Base-by-base conservation (phyloP, 805 yeast species). In the Candida awuae region DNA sequence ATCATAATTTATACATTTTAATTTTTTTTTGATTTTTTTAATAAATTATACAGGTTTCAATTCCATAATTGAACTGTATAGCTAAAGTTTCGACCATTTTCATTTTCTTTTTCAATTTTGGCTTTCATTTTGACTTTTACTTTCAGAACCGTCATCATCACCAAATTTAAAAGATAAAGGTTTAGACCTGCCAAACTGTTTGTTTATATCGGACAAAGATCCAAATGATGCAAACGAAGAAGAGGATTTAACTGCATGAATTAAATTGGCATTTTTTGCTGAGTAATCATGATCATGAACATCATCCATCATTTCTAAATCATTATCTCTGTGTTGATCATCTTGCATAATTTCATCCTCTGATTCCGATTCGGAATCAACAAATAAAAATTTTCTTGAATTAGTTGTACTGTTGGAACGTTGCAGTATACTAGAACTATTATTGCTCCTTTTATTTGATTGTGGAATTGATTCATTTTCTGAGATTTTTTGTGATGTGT, bases 281-380 rank as follows among this genome's bases (percentile, higher is more conserved):
- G 20, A 16, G 10, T 16, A 12, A 29, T n/a, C 16, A 6, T 16
- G 16, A 9, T 26, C 17, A 2, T 16, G 12, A 10, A 7, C 15
- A n/a, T 21, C 28, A 9, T 23, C 32, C 17, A 8, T 25, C 26
- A 20, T 32, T 32, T 32, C 34, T 9, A 15, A 17, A 32, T 32
- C 27, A n/a, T n/a, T n/a, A n/a, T n/a, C n/a, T n/a, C n/a, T n/a
- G n/a, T n/a, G n/a, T n/a, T n/a, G n/a, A n/a, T n/a, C n/a, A n/a
- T n/a, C n/a, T n/a, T n/a, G 14, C 15, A n/a, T 16, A 17, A 34
- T 39, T 20, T 26, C 37, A 7, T 33, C 58, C 18, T 60, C 70
- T n/a, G 44, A 50, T 15, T 60, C 70, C 14, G 45, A 51, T 15
- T 60, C 68, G 9, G 65, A 58, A 37, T 60, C 62, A 41, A 42